Evolutionary conservation across 2,329 filamentous ascomycete genomes (phyloP).

Genomic region (Penicillium sp.): DNA sequence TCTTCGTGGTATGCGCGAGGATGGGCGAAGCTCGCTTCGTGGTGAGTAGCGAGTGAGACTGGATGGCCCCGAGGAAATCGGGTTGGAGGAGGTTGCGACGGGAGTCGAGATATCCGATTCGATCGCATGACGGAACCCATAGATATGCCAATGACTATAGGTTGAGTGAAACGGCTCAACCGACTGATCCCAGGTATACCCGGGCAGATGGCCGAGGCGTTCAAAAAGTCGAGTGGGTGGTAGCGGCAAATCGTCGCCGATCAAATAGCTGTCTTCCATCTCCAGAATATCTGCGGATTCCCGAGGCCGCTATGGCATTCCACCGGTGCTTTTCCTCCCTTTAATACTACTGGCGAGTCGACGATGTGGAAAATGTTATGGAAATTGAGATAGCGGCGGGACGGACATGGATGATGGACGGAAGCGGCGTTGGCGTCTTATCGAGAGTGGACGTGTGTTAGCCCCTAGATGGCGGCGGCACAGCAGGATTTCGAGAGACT

Average conservation of each 20-base stretch:
- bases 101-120: conserved; percentile 56
- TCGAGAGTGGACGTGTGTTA: neutral
- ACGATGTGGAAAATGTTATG: conserved; percentile 6
- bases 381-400: conserved; percentile 21
- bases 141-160: conserved; percentile 89
- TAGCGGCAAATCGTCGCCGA: conserved; percentile 56
- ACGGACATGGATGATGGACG: conserved; percentile 35
- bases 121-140: conserved; percentile 64
- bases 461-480: conserved; percentile 5
- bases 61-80: conserved; percentile 48
- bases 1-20: conserved; percentile 51
- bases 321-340: conserved; percentile 11
- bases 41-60: conserved; percentile 52
- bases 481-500: neutral
- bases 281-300: conserved; percentile 18
- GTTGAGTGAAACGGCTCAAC: conserved; percentile 59
- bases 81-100: conserved; percentile 46
- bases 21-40: conserved; percentile 47
- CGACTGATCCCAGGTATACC: conserved; percentile 77
- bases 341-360: neutral
- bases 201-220: conserved; percentile 72
- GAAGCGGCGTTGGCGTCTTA: conserved; percentile 20
- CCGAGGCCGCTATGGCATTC: conserved; percentile 29
- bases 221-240: conserved; percentile 74
- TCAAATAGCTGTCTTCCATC: conserved; percentile 46